These are phyloP conservation scores for Flaveria floridana DNA, from an alignment of 140 eudicot species.

Conservation along the genomic window DNA sequence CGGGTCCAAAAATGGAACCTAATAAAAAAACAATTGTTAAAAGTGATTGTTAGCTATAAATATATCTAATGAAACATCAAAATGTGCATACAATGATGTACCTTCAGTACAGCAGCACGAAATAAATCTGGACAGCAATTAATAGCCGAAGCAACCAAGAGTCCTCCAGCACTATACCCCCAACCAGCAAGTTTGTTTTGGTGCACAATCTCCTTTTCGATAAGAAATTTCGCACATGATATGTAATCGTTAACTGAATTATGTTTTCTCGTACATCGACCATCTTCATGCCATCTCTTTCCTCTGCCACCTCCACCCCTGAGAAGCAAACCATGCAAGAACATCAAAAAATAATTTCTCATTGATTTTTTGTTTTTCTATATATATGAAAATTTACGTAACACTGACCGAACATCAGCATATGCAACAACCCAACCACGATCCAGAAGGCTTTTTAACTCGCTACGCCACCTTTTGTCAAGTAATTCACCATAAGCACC, in stretches of 20 bases:
- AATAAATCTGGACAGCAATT: conserved; percentile 70
- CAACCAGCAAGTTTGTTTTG: conserved; percentile 83
- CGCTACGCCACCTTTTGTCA: conserved; percentile 87
- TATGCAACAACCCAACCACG: conserved; percentile 97
- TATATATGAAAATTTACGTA: background rate
- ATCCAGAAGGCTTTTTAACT: conserved; percentile 87
- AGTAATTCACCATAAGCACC: conserved; percentile 95
- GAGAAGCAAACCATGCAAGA: conserved; percentile 23
- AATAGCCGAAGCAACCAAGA: conserved; percentile 84
- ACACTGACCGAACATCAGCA: conserved; percentile 88
- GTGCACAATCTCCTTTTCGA: conserved; percentile 59
- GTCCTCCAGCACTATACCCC: conserved; percentile 98
- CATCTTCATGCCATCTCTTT: conserved; percentile 84
- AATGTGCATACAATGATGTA: conserved; percentile 17
- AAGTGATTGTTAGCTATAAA: conserved; percentile 5
- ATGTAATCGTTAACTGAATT: conserved; percentile 69
- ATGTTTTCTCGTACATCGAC: conserved; percentile 52
- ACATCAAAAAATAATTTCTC: background rate
- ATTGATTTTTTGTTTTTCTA: background rate
- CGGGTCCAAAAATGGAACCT: conserved; percentile 97
- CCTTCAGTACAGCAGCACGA: conserved; percentile 88
- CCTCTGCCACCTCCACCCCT: conserved; percentile 99
- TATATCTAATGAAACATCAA: conserved; percentile 10
- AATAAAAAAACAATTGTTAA: conserved; percentile 15
- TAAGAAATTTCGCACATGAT: conserved; percentile 72